These are phyloP conservation scores for Myochromella boudieri DNA, from an alignment of 768 basidiomycete genomes.

Conservation along the genomic window DNA sequence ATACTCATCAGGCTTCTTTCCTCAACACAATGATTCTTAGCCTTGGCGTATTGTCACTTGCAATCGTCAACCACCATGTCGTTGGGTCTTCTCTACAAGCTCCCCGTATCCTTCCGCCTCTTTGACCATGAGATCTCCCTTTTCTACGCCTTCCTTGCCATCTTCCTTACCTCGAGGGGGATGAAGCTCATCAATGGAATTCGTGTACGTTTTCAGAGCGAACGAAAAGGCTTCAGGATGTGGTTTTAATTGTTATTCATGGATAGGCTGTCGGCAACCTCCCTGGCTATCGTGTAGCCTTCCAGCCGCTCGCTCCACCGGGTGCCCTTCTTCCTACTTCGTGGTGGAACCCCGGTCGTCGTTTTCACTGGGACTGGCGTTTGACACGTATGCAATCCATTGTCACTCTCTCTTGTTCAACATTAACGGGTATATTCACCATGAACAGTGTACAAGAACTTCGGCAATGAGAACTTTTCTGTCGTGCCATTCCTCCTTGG, in stretches of 20 bases:
- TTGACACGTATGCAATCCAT: conserved; percentile 19
- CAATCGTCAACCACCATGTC: background rate
- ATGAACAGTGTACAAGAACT: conserved; percentile 35
- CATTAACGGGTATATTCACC: too few species aligned
- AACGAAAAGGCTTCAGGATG: too few species aligned
- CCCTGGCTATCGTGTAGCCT: conserved; percentile 38
- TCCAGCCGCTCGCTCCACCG: conserved; percentile 33
- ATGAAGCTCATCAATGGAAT: conserved; percentile 27
- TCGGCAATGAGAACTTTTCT: conserved; percentile 34
- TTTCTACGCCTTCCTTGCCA: background rate
- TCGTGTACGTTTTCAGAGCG: conserved; percentile 20
- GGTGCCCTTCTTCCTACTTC: conserved; percentile 34
- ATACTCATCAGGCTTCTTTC: too few species aligned
- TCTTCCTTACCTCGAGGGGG: conserved; percentile 29
- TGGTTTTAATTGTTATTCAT: too few species aligned
- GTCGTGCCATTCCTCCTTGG: conserved; percentile 38
- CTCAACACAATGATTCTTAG: too few species aligned
- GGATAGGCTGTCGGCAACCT: conserved; percentile 31
- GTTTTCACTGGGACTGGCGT: conserved; percentile 33
- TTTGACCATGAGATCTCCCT: background rate
- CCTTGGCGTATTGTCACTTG: too few species aligned
- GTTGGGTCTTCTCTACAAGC: too few species aligned
- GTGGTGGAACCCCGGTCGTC: conserved; percentile 41
- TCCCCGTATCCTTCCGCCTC: background rate
- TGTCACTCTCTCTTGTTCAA: background rate